phyloP scores from a whole-genome alignment of 2,329 filamentous ascomycete species.

The Aspergillus transmontanensis region DNA sequence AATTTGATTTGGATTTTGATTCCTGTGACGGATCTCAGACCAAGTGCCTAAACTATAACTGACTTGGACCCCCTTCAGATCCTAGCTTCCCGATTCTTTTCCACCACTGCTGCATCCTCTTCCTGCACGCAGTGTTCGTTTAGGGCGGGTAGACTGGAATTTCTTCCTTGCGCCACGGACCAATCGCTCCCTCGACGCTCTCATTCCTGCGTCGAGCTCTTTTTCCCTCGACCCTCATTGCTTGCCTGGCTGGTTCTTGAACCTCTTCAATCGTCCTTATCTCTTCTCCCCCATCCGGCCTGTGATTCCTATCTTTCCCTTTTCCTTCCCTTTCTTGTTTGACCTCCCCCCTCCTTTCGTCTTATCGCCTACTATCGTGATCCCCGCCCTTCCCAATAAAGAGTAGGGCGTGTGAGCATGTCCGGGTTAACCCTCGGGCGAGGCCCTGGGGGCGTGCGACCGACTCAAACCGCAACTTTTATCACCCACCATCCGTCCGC shows the following conservation, averaged over 20 bases:
- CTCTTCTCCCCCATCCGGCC: constrained; percentile 7
- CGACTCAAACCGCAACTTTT: constrained; percentile 32
- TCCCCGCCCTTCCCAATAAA: constrained; percentile 8
- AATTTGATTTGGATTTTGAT: background rate
- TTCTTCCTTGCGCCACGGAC: constrained; percentile 15
- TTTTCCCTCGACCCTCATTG: constrained; percentile 3
- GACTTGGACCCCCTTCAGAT: constrained; percentile 7
- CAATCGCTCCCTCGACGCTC: constrained; percentile 2
- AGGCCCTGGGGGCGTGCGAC: constrained; percentile 38
- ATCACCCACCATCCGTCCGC: constrained; percentile 31
- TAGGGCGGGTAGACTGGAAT: constrained; percentile 39
- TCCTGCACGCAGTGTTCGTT: constrained; percentile 26
- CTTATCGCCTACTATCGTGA: constrained; percentile 14
- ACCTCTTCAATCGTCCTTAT: constrained; percentile 11
- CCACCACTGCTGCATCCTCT: constrained; percentile 1
- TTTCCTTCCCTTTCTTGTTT: constrained; percentile 2
- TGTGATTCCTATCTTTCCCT: constrained; percentile 10
- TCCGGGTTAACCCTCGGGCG: constrained; percentile 40
- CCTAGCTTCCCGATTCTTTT: constrained; percentile 6
- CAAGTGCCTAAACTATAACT: constrained; percentile 6
- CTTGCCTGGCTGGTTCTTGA: background rate
- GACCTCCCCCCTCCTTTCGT: constrained; percentile 9
- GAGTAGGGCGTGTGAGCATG: constrained; percentile 26
- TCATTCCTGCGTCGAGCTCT: background rate
- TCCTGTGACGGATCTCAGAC: constrained; percentile 5